These are phyloP conservation scores for Ogataea degrootiae DNA, from an alignment of 805 yeast genomes.

Conservation along the genomic window DNA sequence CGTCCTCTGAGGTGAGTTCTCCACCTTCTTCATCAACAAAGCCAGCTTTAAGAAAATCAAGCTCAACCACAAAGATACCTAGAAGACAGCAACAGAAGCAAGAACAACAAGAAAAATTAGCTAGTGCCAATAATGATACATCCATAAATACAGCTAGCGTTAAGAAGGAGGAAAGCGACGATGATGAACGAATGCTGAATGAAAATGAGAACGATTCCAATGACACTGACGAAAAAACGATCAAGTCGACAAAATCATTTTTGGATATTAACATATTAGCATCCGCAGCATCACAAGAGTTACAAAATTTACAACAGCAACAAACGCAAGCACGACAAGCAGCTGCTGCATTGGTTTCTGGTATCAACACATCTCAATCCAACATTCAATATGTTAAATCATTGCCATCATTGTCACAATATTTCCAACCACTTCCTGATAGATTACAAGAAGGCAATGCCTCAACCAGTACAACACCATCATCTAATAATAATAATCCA, in stretches of 20 bases:
- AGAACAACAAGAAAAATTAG: not conserved
- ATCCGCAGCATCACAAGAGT: constrained; percentile 51
- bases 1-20: constrained; percentile 5
- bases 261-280: constrained; percentile 49
- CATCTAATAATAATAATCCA: constrained; percentile 19
- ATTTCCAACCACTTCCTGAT: constrained; percentile 35
- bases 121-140: not conserved
- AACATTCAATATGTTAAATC: constrained; percentile 41
- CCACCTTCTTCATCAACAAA: constrained; percentile 31
- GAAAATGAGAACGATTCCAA: constrained; percentile 16
- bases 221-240: constrained; percentile 1
- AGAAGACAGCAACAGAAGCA: constrained; percentile 2
- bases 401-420: constrained; percentile 47
- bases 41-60: constrained; percentile 15
- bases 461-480: not conserved
- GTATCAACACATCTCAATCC: constrained; percentile 6
- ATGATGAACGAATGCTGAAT: constrained; percentile 11
- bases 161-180: constrained; percentile 12
- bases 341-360: constrained; percentile 17
- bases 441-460: constrained; percentile 21
- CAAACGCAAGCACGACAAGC: constrained; percentile 18
- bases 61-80: constrained; percentile 14
- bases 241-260: constrained; percentile 17
- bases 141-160: not conserved
- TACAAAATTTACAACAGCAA: constrained; percentile 36